Evolutionary conservation across 805 yeast species (phyloP).

Genomic region (Groenewaldozyma tartarivorans): DNA sequence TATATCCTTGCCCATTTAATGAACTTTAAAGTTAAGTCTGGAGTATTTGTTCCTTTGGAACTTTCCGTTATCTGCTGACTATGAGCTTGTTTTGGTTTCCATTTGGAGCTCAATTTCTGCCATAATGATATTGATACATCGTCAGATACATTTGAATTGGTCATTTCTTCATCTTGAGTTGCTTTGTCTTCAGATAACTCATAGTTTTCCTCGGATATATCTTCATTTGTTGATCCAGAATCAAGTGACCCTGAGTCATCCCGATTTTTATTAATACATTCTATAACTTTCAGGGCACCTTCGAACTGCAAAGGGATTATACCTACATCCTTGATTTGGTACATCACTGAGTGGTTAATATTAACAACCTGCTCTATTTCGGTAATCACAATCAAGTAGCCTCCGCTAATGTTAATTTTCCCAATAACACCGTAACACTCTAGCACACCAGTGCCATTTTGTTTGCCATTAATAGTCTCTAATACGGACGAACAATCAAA

Average conservation of each 20-base stretch:
- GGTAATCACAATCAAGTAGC: constrained; percentile 15
- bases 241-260: neutral
- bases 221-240: constrained; percentile 1
- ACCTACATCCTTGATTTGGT: constrained; percentile 8
- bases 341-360: constrained; percentile 10
- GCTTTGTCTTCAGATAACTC: constrained; percentile 1
- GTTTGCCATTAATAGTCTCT: constrained; percentile 1
- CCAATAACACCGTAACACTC: constrained; percentile 14
- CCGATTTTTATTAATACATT: neutral
- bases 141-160: neutral
- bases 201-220: neutral
- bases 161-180: neutral
- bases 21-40: constrained; percentile 10
- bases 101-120: neutral
- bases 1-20: constrained; percentile 6
- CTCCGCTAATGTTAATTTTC: constrained; percentile 11
- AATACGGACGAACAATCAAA: constrained; percentile 5
- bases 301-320: constrained; percentile 15
- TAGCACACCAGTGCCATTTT: neutral
- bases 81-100: neutral
- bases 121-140: neutral
- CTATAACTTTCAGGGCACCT: constrained; percentile 1
- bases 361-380: constrained; percentile 9
- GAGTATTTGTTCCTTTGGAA: neutral
- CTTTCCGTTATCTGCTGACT: neutral